These are phyloP conservation scores for Torulaspora indica DNA, from an alignment of 805 yeast species.

Conservation along the genomic window DNA sequence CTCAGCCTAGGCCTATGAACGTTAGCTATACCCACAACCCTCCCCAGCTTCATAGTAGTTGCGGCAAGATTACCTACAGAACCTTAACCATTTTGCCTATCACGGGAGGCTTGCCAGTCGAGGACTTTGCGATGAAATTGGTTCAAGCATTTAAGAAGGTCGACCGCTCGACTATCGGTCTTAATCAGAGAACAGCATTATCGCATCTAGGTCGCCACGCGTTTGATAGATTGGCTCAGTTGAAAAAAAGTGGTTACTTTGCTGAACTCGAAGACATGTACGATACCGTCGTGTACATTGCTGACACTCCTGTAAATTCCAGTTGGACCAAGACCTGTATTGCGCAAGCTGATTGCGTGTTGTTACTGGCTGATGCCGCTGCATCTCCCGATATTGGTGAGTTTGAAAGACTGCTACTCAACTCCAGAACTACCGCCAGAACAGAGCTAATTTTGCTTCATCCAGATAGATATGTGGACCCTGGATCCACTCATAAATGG, in stretches of 20 bases:
- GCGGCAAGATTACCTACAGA: conserved; percentile 44
- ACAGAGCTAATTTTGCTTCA: conserved; percentile 83
- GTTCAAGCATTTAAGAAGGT: conserved; percentile 66
- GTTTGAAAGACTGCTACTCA: conserved; percentile 69
- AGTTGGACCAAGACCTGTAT: conserved; percentile 91
- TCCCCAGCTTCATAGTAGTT: conserved; percentile 15
- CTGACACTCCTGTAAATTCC: conserved; percentile 77
- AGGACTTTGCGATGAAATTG: conserved; percentile 73
- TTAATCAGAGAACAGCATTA: conserved; percentile 79
- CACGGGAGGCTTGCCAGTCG: conserved; percentile 75
- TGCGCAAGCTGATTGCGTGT: conserved; percentile 91
- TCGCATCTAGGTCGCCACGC: conserved; percentile 86
- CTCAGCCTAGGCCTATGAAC: conserved; percentile 28
- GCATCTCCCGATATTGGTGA: conserved; percentile 75
- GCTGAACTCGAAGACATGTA: conserved; percentile 86
- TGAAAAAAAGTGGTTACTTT: conserved; percentile 83
- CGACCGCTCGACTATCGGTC: conserved; percentile 66
- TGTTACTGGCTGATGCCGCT: conserved; percentile 79
- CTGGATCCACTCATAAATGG: conserved; percentile 86
- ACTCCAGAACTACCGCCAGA: conserved; percentile 76
- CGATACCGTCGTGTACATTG: conserved; percentile 83
- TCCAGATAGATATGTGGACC: conserved; percentile 72
- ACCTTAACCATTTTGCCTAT: conserved; percentile 84
- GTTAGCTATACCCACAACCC: conserved; percentile 14
- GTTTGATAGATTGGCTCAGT: conserved; percentile 78